Conservation (phyloP, 371 early-diverging fungal species). For the Apophysomyces variabilis region DNA sequence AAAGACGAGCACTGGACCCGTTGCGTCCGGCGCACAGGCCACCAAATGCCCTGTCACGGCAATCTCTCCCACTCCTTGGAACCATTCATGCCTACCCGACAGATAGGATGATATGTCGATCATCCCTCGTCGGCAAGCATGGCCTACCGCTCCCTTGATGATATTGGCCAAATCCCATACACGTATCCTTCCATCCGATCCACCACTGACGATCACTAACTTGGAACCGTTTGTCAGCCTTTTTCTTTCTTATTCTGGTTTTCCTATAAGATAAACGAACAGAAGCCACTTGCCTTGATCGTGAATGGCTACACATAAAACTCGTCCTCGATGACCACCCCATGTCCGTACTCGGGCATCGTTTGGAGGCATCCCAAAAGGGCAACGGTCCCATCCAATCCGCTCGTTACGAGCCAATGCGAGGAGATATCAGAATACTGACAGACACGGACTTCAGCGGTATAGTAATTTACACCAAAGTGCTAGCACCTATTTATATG, state of each 20-base stretch:
- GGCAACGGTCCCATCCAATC: conserved; percentile 57
- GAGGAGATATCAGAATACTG: conserved; percentile 51
- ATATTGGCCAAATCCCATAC: conserved; percentile 57
- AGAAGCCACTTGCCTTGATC: conserved; percentile 36
- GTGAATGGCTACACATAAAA: conserved; percentile 62
- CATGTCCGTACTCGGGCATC: conserved; percentile 41
- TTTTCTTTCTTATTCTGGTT: background rate
- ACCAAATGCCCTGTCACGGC: conserved; percentile 55
- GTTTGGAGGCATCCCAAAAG: conserved; percentile 52
- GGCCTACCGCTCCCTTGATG: conserved; percentile 5
- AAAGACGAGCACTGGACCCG: conserved; percentile 59
- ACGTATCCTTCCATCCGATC: conserved; percentile 56
- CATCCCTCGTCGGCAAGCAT: conserved; percentile 38
- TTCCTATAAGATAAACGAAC: background rate
- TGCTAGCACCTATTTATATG: too few relatives aligned
- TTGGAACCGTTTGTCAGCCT: background rate
- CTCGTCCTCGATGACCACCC: conserved; percentile 60
- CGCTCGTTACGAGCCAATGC: conserved; percentile 56
- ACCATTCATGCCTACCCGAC: conserved; percentile 55
- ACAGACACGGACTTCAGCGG: conserved; percentile 24
- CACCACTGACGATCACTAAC: conserved; percentile 61
- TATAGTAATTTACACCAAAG: too few relatives aligned
- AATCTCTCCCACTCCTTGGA: conserved; percentile 59
- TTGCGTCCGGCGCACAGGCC: conserved; percentile 60
- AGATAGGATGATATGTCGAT: conserved; percentile 48